phyloP scores from a whole-genome alignment of 176 grass and related monocot genomes.

The Cymbopogon citratus region DNA sequence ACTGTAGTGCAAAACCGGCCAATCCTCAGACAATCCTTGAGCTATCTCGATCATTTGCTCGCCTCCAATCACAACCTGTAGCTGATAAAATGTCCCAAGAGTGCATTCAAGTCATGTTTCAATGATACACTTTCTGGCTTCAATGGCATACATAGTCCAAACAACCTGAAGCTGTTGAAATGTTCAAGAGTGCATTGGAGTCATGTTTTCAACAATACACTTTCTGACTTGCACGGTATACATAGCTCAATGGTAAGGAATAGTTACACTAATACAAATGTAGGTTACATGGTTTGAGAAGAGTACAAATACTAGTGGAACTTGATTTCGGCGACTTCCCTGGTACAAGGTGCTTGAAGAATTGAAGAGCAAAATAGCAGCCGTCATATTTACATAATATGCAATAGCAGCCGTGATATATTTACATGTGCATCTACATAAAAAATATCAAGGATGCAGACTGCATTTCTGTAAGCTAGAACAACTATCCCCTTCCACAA shows the following conservation, averaged over 20 bases:
- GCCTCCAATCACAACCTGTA: background rate
- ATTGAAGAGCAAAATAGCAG: background rate
- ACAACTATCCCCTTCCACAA: background rate
- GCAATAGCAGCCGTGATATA: no score
- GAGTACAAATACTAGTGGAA: background rate
- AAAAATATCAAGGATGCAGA: background rate
- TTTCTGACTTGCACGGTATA: background rate
- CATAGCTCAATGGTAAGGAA: background rate
- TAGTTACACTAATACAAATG: background rate
- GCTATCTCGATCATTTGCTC: background rate
- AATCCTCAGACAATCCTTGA: background rate
- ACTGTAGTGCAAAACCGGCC: background rate
- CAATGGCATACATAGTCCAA: no score
- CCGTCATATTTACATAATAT: conserved; percentile 9
- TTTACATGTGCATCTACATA: conserved; percentile 15
- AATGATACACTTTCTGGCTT: no score
- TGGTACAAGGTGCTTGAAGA: background rate
- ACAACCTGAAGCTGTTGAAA: no score
- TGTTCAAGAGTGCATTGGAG: no score
- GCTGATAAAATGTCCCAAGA: background rate
- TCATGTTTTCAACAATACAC: no score
- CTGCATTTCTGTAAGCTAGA: background rate
- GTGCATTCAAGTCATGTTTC: background rate
- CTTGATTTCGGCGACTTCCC: background rate
- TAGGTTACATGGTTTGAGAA: background rate